Conservation (phyloP, 148 eudicot genomes). For the Arbutus unedo region DNA sequence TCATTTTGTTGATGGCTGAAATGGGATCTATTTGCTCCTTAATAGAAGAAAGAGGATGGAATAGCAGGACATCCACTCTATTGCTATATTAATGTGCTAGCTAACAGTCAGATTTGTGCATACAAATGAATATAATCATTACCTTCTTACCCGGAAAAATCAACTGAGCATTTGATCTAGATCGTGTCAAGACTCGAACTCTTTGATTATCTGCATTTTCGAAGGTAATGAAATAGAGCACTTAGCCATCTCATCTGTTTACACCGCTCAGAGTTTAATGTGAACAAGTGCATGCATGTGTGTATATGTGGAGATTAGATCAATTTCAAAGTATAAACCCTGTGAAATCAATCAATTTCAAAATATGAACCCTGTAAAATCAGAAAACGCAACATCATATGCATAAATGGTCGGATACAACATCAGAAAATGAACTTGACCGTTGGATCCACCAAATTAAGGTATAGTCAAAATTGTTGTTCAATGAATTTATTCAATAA, state of each 20-base stretch:
- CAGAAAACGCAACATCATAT: neutral
- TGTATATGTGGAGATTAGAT: neutral
- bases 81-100: neutral
- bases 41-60: neutral
- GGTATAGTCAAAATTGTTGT: neutral
- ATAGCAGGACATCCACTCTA: neutral
- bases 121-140: constrained; percentile 32
- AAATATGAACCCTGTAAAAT: neutral
- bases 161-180: constrained; percentile 68
- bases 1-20: neutral
- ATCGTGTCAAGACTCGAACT: constrained; percentile 81
- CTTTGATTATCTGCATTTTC: constrained; percentile 64
- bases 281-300: neutral
- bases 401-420: neutral
- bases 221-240: constrained; percentile 15
- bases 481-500: neutral
- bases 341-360: neutral
- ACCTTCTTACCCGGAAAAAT: constrained; percentile 99
- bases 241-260: neutral
- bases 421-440: neutral
- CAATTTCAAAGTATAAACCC: neutral
- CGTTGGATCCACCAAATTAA: neutral
- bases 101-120: neutral
- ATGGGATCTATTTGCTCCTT: neutral
- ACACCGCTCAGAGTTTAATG: neutral